Percentiles rank a stretch among this genome's conserved stretches.
These are phyloP conservation scores for Gaertneriomyces semiglobifer DNA, from an alignment of 192 early-diverging fungal genomes.

Conservation along the genomic window DNA sequence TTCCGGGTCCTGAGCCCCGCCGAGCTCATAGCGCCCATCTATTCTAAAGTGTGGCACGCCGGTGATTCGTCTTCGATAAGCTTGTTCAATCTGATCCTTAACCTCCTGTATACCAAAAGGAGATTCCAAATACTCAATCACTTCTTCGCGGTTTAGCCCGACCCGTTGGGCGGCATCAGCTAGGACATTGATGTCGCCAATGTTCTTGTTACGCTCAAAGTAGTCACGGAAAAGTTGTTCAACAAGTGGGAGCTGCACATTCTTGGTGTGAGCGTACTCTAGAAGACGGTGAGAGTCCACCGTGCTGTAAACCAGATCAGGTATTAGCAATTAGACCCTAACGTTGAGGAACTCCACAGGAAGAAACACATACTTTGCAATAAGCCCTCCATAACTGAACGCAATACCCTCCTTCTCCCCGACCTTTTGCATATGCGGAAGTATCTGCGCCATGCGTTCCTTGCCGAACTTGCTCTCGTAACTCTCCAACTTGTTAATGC, in stretches of 20 bases:
- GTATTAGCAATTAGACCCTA: neutral
- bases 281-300: conserved; percentile 20
- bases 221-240: conserved; percentile 64
- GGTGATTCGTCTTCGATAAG: conserved; percentile 44
- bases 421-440: conserved; percentile 45
- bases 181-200: conserved; percentile 59
- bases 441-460: conserved; percentile 48
- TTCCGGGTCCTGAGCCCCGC: conserved; percentile 66
- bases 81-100: conserved; percentile 42
- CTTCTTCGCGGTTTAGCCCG: conserved; percentile 54
- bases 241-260: conserved; percentile 56
- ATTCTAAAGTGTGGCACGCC: conserved; percentile 75
- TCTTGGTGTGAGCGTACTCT: conserved; percentile 23
- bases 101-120: conserved; percentile 52
- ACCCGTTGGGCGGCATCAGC: conserved; percentile 53
- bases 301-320: conserved; percentile 11
- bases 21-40: conserved; percentile 54
- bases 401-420: conserved; percentile 66
- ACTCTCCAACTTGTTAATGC: conserved; percentile 45
- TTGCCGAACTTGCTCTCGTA: conserved; percentile 70
- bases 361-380: conserved; percentile 38
- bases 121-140: conserved; percentile 51
- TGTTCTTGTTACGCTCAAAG: conserved; percentile 69
- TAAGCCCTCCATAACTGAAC: conserved; percentile 62
- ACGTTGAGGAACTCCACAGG: neutral